phyloP scores from a whole-genome alignment of 169 alveolate species.

The Plasmodium fragile region DNA sequence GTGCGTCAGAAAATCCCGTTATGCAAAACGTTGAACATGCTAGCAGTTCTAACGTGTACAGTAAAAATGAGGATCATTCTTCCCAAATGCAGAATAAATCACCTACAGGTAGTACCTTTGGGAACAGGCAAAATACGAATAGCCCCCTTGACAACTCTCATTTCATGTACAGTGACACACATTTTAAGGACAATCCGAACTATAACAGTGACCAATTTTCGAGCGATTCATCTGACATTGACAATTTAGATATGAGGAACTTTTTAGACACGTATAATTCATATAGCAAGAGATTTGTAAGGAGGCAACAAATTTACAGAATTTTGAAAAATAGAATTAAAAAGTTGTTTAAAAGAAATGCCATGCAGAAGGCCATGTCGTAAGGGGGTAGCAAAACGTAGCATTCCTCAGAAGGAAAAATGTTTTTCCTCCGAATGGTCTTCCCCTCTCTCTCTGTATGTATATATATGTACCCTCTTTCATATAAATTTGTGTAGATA shows the following conservation, averaged over 20 bases:
- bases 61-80: not conserved
- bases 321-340: not conserved
- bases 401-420: not conserved
- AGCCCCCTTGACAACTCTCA: not conserved
- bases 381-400: not conserved
- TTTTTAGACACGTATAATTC: constrained; percentile 51
- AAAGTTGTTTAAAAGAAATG: not conserved
- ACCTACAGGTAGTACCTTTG: not conserved
- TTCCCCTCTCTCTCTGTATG: not conserved
- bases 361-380: not conserved
- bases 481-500: not conserved
- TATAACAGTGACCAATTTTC: not conserved
- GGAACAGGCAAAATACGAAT: not conserved
- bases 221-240: constrained; percentile 53
- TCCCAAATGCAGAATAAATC: not conserved
- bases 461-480: not conserved
- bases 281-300: constrained; percentile 16
- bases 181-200: not conserved
- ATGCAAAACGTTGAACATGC: not conserved
- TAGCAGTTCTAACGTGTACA: not conserved
- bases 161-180: not conserved
- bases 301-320: not conserved
- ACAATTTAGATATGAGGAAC: constrained; percentile 49
- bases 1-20: not conserved
- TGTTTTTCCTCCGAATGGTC: not conserved